Evolutionary conservation across 805 yeast genomes (phyloP).

Genomic region (Starmerella bombi): DNA sequence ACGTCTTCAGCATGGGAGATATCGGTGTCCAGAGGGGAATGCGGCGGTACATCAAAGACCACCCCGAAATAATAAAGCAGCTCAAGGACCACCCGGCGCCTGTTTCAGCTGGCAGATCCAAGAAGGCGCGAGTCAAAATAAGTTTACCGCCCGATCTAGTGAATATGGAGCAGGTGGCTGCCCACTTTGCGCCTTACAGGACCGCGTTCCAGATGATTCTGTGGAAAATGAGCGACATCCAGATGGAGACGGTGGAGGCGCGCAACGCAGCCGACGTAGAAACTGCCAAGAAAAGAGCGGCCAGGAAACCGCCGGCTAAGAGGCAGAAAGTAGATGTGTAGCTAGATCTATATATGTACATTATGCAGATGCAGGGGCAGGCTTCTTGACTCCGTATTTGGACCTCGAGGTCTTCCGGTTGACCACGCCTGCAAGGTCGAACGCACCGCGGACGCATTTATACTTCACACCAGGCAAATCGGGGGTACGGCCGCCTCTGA

Average conservation of each 20-base stretch:
- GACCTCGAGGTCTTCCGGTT: constrained; percentile 81
- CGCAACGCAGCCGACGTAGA: constrained; percentile 3
- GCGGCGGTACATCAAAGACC: constrained; percentile 41
- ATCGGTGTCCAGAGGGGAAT: constrained; percentile 77
- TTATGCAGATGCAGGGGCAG: constrained; percentile 21
- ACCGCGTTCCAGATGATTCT: constrained; percentile 54
- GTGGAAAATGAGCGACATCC: constrained; percentile 58
- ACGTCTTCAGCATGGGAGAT: constrained; percentile 68
- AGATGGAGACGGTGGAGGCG: constrained; percentile 30
- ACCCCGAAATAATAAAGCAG: constrained; percentile 30
- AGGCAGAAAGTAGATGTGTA: not conserved
- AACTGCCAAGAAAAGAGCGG: no score
- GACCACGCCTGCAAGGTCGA: constrained; percentile 89
- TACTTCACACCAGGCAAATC: constrained; percentile 98
- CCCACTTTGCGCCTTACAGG: constrained; percentile 50
- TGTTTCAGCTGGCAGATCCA: constrained; percentile 23
- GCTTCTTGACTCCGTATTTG: constrained; percentile 76
- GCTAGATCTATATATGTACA: not conserved
- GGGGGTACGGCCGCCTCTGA: constrained; percentile 96
- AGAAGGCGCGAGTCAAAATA: constrained; percentile 30
- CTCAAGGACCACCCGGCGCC: constrained; percentile 24
- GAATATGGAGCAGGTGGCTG: constrained; percentile 52
- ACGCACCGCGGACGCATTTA: constrained; percentile 82
- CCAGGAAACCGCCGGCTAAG: not conserved
- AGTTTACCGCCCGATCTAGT: constrained; percentile 27